Evolutionary conservation across 2,329 filamentous ascomycete species (phyloP), one percentile per base, ranked within the genome.

Genomic region (Dactylonectria estremocensis): DNA sequence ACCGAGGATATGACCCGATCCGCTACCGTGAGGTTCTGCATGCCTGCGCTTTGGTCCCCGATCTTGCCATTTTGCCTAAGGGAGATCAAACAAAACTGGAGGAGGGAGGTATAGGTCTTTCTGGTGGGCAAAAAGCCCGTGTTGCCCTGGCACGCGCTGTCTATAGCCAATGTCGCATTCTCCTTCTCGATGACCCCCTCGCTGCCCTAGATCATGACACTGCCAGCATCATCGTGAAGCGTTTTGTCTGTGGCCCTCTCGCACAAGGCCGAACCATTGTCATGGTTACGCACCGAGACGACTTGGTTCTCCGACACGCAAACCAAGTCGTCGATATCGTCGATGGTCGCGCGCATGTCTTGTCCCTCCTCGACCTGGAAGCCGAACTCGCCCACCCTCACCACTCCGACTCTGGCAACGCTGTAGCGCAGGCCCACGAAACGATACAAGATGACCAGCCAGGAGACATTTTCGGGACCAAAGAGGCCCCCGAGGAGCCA

Each of bases 271-370:
- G 93, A 6, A 93, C 92, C 0, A 91, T 93, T 0, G 88, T 96
- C n/a, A 89, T 95, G 48, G 93, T 95, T 54, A 95, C 94, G 0
- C 92, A 95, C 77, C 87, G 91, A 43, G 91, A 95, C n/a, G 91
- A 95, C 68, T 83, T 97, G 10, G 93, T 94, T 66, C 87, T 89
- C 20, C 85, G 88, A n/a, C 84, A 95, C 49, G 93, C 94, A 2
- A 84, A 91, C 55, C 92, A 96, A 75, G 87, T 94, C 16, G 81
- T 97, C 10, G 89, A 95, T 63, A 86, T 97, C 10, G 79, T 85
- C 1, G 84, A 91, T 40, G 92, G 92, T 1, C 81, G 79, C 56
- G 90, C 89, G 3, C 83, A 79, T 49, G 79, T 88, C 1, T 79
- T 88, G 50, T 83, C 82, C 13, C 80, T 83, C 3, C 81, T 87